A percentile compares a stretch with the other conserved stretches of the same genome.
Conservation (phyloP, 2,329 filamentous ascomycete species). For the Cercospora sesami region DNA sequence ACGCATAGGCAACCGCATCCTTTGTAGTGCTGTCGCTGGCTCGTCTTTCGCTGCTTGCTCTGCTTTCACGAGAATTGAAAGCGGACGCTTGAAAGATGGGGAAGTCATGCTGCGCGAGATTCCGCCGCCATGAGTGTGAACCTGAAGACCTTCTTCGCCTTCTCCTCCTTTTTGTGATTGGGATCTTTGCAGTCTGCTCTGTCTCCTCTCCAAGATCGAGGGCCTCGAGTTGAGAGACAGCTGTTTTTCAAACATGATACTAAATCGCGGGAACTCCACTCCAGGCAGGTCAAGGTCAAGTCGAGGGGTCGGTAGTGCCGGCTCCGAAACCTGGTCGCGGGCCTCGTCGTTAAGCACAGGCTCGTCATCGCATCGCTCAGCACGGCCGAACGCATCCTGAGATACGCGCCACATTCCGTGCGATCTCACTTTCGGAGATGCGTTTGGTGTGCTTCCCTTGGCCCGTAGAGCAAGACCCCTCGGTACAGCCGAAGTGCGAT, state of each 20-base stretch:
- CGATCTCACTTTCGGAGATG: constrained; percentile 8
- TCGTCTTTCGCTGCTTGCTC: constrained; percentile 2
- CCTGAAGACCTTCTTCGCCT: neutral
- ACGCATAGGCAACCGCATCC: constrained; percentile 28
- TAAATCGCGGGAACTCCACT: constrained; percentile 81
- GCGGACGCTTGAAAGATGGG: constrained; percentile 21
- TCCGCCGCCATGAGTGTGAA: neutral
- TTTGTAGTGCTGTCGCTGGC: constrained; percentile 24
- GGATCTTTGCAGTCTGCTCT: constrained; percentile 31
- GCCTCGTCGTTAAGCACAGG: constrained; percentile 12
- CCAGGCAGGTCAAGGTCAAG: constrained; percentile 79
- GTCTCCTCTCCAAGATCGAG: constrained; percentile 37
- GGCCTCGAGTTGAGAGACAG: constrained; percentile 50
- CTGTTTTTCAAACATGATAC: constrained; percentile 84
- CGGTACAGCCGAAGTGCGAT: constrained; percentile 10
- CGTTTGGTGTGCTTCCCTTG: neutral
- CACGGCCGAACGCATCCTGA: constrained; percentile 17
- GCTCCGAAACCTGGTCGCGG: neutral
- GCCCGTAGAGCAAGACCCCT: neutral
- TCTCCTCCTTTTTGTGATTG: constrained; percentile 15
- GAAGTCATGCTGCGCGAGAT: constrained; percentile 24
- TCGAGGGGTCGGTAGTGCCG: constrained; percentile 33
- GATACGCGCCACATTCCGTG: constrained; percentile 20
- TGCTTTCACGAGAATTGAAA: constrained; percentile 24
- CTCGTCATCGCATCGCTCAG: constrained; percentile 20